Percentiles rank a stretch among this genome's conserved stretches.
phyloP scores from a whole-genome alignment of 2,329 filamentous ascomycete species.

The Botryosphaeria agaves region DNA sequence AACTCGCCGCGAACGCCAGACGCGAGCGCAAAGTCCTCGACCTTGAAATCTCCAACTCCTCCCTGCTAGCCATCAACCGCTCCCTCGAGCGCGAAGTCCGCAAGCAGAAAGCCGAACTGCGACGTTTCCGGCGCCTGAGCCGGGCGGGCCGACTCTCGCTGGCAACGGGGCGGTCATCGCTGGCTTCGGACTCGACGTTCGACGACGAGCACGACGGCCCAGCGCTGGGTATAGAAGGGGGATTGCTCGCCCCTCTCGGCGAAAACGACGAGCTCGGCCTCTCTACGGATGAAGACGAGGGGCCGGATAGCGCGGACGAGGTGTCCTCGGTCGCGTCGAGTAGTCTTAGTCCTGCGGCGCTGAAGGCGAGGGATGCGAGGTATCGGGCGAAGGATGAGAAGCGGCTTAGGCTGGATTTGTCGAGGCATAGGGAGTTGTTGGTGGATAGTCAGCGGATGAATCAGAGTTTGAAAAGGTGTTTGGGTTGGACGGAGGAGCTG shows the following conservation, averaged over 20 bases:
- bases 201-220: conserved; percentile 10
- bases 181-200: conserved; percentile 28
- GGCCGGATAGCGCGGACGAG: conserved; percentile 19
- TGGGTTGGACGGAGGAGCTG: conserved; percentile 77
- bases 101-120: conserved; percentile 77
- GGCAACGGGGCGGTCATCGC: conserved; percentile 22
- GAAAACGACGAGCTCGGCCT: conserved; percentile 13
- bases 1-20: conserved; percentile 72
- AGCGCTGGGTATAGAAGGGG: conserved; percentile 22
- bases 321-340: too few species aligned
- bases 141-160: conserved; percentile 59
- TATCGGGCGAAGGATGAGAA: conserved; percentile 63
- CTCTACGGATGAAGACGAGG: conserved; percentile 9
- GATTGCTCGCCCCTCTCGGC: conserved; percentile 10
- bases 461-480: conserved; percentile 75
- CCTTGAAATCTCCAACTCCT: conserved; percentile 91
- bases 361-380: conserved; percentile 23
- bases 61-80: conserved; percentile 84
- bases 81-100: conserved; percentile 81
- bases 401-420: conserved; percentile 66
- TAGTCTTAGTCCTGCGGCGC: conserved; percentile 19
- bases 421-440: conserved; percentile 76
- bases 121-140: conserved; percentile 72
- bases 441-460: conserved; percentile 84
- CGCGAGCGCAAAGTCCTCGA: conserved; percentile 91